Conservation (phyloP, 1,284 basidiomycete genomes). For the Melampsora larici-populina region DNA sequence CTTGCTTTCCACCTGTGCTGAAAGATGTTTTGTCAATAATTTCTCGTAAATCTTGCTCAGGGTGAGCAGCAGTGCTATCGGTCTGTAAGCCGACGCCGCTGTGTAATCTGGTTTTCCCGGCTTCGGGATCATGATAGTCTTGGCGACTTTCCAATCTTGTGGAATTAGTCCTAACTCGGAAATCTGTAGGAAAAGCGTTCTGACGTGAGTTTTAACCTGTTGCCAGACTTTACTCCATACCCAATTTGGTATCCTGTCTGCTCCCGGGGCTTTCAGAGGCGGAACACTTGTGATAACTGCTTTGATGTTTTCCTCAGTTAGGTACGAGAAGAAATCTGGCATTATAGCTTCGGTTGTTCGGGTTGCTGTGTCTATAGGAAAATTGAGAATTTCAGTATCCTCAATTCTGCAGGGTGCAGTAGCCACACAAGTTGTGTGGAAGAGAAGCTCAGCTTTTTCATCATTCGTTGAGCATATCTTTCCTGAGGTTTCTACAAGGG, state of each 20-base stretch:
- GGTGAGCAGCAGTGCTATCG: too few species aligned
- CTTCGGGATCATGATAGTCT: constrained; percentile 17
- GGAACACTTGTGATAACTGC: background rate
- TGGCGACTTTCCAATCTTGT: background rate
- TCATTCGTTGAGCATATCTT: too few species aligned
- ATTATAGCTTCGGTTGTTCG: background rate
- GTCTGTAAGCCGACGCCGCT: too few species aligned
- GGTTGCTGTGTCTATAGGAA: background rate
- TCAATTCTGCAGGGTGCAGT: background rate
- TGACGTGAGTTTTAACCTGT: background rate
- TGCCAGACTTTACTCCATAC: background rate
- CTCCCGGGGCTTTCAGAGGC: background rate
- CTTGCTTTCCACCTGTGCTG: too few species aligned
- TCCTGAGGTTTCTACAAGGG: too few species aligned
- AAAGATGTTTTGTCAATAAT: too few species aligned
- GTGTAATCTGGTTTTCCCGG: constrained; percentile 19
- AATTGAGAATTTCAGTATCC: background rate
- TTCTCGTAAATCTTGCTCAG: too few species aligned
- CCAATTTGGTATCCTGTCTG: constrained; percentile 1
- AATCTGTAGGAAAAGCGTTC: background rate
- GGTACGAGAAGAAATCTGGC: background rate
- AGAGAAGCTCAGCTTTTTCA: too few species aligned
- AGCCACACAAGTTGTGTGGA: background rate
- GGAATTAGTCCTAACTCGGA: background rate
- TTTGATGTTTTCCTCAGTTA: background rate